Evolutionary conservation across 148 eudicot species (phyloP).

Genomic region (Arbutus unedo): DNA sequence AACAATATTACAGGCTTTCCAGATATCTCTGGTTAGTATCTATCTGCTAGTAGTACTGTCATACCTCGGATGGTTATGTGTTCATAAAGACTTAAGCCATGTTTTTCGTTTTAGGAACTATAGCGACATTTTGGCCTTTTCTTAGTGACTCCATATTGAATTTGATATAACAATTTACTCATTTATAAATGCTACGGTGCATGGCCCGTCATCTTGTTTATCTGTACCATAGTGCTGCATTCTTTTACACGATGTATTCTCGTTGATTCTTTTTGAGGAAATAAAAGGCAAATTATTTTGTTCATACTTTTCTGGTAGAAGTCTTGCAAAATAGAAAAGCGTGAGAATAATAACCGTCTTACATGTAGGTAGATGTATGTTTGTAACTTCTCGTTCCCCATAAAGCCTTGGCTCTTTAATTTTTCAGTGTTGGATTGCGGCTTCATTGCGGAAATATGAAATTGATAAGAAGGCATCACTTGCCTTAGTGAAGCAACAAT

Average conservation of each 20-base stretch:
- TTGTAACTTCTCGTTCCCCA: background rate
- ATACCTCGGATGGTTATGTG: background rate
- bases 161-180: background rate
- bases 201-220: background rate
- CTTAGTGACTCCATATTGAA: background rate
- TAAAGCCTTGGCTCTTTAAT: constrained; percentile 15
- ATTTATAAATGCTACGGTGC: background rate
- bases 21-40: constrained; percentile 71
- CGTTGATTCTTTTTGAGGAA: background rate
- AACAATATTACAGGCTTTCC: constrained; percentile 69
- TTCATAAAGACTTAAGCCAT: background rate
- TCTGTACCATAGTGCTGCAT: background rate
- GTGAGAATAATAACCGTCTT: background rate
- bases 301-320: background rate
- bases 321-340: background rate
- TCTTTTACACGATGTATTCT: too few species aligned
- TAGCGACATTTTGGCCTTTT: background rate
- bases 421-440: constrained; percentile 76
- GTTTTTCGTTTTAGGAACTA: background rate
- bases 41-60: background rate
- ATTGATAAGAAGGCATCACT: constrained; percentile 59
- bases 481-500: constrained; percentile 38
- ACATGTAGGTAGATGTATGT: background rate
- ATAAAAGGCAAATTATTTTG: background rate
- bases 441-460: constrained; percentile 47